Conservation (phyloP, 495 filamentous ascomycete species). For the Aspergillus indologenus region DNA sequence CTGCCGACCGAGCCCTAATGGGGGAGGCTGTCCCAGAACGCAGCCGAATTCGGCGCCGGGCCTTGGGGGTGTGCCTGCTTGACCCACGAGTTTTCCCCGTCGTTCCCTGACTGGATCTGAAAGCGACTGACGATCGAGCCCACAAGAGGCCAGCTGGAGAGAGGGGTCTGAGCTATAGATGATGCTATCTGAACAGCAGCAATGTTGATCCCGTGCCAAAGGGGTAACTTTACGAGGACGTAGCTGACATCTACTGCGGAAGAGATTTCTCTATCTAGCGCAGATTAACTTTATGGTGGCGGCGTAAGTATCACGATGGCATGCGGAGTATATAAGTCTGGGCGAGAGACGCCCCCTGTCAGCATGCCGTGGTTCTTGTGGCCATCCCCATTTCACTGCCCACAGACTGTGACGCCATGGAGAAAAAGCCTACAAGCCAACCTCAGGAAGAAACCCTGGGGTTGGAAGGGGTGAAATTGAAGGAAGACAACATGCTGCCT, state of each 20-base stretch:
- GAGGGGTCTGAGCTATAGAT: background rate
- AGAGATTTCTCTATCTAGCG: background rate
- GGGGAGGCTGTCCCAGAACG: background rate
- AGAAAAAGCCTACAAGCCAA: conserved; percentile 6
- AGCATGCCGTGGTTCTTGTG: background rate
- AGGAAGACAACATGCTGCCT: conserved; percentile 10
- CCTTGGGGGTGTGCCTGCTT: background rate
- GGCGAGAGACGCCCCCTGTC: background rate
- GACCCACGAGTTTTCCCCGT: background rate
- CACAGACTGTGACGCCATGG: conserved; percentile 9
- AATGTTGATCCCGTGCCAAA: background rate
- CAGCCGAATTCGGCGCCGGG: background rate
- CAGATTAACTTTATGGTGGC: background rate
- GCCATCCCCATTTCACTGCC: background rate
- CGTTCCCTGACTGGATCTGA: background rate
- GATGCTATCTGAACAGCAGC: background rate
- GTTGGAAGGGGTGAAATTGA: conserved; percentile 16
- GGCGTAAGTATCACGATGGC: background rate
- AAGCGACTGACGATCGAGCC: background rate
- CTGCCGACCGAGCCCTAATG: conserved; percentile 18
- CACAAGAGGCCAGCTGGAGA: background rate
- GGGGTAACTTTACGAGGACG: background rate
- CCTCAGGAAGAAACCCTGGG: conserved; percentile 2
- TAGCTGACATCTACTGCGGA: background rate
- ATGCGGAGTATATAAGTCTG: background rate